These are phyloP conservation scores for Sodiomyces alkalinus DNA, from an alignment of 2,329 filamentous ascomycete genomes.

Conservation along the genomic window DNA sequence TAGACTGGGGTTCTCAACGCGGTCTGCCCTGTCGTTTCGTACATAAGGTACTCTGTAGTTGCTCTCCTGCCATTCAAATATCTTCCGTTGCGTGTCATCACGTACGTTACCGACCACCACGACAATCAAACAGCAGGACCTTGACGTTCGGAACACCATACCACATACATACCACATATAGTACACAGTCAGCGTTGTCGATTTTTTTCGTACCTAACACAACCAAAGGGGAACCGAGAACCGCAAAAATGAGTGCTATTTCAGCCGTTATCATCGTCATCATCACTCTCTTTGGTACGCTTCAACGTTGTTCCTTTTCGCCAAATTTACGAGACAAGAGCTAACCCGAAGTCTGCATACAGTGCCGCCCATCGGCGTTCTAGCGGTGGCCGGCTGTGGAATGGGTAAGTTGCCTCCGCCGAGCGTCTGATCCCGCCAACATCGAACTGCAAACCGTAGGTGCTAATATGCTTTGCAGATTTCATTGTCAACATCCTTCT, in stretches of 20 bases:
- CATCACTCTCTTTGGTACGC: conserved; percentile 37
- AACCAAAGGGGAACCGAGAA: conserved; percentile 1
- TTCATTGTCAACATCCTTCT: conserved; percentile 52
- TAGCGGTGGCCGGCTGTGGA: conserved; percentile 49
- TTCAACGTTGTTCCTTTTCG: neutral
- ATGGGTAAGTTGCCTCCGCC: conserved; percentile 30
- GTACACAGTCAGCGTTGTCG: no score
- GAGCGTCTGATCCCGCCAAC: no score
- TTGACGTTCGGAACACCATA: no score
- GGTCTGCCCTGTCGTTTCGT: no score
- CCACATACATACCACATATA: no score
- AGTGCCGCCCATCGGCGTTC: conserved; percentile 55
- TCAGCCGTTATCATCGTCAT: conserved; percentile 34
- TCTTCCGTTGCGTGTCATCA: no score
- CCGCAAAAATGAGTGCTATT: conserved; percentile 29
- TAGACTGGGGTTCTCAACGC: no score
- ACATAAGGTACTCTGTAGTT: no score
- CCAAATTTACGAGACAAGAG: conserved; percentile 3
- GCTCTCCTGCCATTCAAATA: no score
- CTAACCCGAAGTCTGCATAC: conserved; percentile 11
- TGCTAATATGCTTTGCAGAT: conserved; percentile 25
- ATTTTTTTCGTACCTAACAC: neutral
- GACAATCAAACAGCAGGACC: no score
- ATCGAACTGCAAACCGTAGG: no score
- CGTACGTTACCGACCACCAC: no score